Evolutionary conservation across 108 stramenopile genomes (phyloP).

Genomic region (Conticribra guillardii): DNA sequence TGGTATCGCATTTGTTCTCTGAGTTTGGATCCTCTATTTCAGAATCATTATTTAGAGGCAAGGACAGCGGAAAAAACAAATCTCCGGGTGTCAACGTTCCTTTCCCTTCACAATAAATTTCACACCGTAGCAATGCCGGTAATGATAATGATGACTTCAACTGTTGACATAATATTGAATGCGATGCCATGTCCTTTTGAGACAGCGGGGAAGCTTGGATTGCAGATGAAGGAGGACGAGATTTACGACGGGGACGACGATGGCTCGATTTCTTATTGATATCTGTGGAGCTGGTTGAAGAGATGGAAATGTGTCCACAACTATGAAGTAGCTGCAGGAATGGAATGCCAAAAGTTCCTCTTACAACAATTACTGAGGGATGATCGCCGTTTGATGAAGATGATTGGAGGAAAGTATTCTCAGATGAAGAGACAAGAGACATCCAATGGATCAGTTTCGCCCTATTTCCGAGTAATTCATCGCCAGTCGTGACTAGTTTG

Average conservation of each 20-base stretch:
- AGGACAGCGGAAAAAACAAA: slow-evolving; percentile 22
- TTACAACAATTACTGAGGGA: slow-evolving; percentile 57
- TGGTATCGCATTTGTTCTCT: too few relatives aligned
- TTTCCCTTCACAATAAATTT: slow-evolving; percentile 58
- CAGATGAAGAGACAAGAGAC: slow-evolving; percentile 17
- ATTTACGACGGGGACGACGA: slow-evolving; percentile 47
- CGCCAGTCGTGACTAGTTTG: not conserved
- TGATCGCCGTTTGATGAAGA: not conserved
- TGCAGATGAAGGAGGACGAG: slow-evolving; percentile 15
- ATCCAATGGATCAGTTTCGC: slow-evolving; percentile 34
- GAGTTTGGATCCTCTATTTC: too few relatives aligned
- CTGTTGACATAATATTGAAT: slow-evolving; percentile 40
- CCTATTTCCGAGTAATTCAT: slow-evolving; percentile 10
- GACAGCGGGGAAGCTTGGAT: slow-evolving; percentile 54
- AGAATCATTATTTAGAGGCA: not conserved
- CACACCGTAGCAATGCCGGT: slow-evolving; percentile 72
- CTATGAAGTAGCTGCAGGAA: slow-evolving; percentile 59
- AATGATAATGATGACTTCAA: slow-evolving; percentile 65
- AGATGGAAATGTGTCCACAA: slow-evolving; percentile 31
- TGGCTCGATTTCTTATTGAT: slow-evolving; percentile 17
- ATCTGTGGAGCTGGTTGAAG: not conserved
- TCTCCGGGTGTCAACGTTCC: slow-evolving; percentile 58
- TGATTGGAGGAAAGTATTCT: not conserved
- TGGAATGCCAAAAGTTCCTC: slow-evolving; percentile 72
- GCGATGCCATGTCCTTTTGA: slow-evolving; percentile 23